These are phyloP conservation scores for Parathielavia hyrcaniae DNA, from an alignment of 495 filamentous ascomycete species.

Conservation along the genomic window DNA sequence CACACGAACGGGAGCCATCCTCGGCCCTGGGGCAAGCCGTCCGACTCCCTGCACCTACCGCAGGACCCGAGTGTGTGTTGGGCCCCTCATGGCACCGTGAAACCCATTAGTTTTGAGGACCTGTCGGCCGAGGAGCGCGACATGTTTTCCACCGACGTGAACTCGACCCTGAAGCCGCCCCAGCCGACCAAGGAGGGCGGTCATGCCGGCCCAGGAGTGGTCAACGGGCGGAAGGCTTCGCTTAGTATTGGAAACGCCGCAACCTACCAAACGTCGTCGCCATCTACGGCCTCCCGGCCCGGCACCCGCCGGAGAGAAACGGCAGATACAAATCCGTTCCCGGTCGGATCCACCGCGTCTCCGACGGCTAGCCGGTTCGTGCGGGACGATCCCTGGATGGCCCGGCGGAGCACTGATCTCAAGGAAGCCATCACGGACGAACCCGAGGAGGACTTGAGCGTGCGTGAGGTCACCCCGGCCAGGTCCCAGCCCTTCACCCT, in stretches of 20 bases:
- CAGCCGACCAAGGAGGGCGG: slow-evolving; percentile 67
- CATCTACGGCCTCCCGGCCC: slow-evolving; percentile 60
- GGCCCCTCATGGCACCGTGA: slow-evolving; percentile 67
- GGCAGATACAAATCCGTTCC: slow-evolving; percentile 68
- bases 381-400: slow-evolving; percentile 52
- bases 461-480: slow-evolving; percentile 21
- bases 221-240: slow-evolving; percentile 66
- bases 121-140: slow-evolving; percentile 81
- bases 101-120: slow-evolving; percentile 66
- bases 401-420: slow-evolving; percentile 64
- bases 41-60: slow-evolving; percentile 56
- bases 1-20: slow-evolving; percentile 54
- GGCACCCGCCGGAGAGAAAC: slow-evolving; percentile 76
- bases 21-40: slow-evolving; percentile 69
- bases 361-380: slow-evolving; percentile 47
- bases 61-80: slow-evolving; percentile 69
- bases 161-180: slow-evolving; percentile 85
- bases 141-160: slow-evolving; percentile 79
- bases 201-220: slow-evolving; percentile 40
- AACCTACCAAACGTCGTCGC: slow-evolving; percentile 51
- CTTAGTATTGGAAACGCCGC: slow-evolving; percentile 52
- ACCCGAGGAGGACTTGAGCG: slow-evolving; percentile 35
- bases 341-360: slow-evolving; percentile 44
- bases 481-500: slow-evolving; percentile 53
- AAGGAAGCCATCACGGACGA: slow-evolving; percentile 47